Evolutionary conservation across 176 grass and related monocot genomes (phyloP), one percentile per base, ranked within the genome.

Genomic region (Calamus simplicifolius): DNA sequence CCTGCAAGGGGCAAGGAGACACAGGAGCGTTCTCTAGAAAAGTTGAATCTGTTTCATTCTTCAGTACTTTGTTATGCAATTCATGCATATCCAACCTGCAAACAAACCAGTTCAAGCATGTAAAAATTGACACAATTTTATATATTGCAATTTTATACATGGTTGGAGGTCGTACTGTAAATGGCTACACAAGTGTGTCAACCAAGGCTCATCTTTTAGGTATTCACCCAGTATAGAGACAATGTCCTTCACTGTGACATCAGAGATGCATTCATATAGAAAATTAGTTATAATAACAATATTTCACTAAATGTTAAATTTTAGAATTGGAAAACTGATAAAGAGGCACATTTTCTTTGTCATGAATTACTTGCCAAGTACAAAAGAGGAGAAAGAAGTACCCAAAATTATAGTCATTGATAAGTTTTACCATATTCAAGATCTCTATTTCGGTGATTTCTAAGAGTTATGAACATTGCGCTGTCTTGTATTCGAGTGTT

Each of bases 191-290:
- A 98, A 69, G 51, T 83, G 65, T 14, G 53, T 81, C 64, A 92
- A 61, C 87, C 93, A 92, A 6, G 79, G 93, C 31, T 92, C 81
- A 6, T 88, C 88, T 60, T 81, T 83, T 73, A 98, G 35, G 56
- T 98, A 92, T 77, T 98, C 93, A 12, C 81, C 70, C 51, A 92
- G 79, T 61, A 98, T 83, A 71, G 85, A 77, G 60, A 98, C 38
- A 23, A 73, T 66, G 48, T 83, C 87, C 79, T 83, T 98, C 70
- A 89, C 93, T 98, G 74, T 57, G 35, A 61, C 12, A 3, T 13
- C 51, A 70, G 18, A 27, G 12, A 72, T 59, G 21, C 19, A 75
- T 7, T n/a, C 17, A 3, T 5, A 56, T 69, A 21, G 59, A 43
- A 43, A 43, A 43, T 43, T 43, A 43, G 35, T 43, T 43, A 43